Percentiles rank a stretch among this genome's conserved stretches.
Evolutionary conservation across 2,329 filamentous ascomycete species (phyloP).

Genomic region (Trichoderma sp.): DNA sequence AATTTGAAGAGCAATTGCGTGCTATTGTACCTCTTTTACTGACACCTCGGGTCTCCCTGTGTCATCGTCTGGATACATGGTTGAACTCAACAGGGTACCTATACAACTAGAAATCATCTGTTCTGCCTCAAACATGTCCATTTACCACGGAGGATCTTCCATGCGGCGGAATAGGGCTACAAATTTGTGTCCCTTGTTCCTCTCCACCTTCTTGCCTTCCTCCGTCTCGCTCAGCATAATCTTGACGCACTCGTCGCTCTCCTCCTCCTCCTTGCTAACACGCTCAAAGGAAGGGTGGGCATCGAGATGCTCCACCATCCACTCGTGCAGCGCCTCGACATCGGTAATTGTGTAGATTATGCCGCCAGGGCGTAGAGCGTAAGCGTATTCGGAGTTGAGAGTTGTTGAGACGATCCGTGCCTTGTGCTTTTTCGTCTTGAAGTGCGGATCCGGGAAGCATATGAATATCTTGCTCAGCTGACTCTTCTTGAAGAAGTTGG

Average conservation of each 20-base stretch:
- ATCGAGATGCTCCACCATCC: slow-evolving; percentile 89
- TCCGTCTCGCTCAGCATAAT: slow-evolving; percentile 86
- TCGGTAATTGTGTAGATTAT: slow-evolving; percentile 96
- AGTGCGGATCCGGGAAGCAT: slow-evolving; percentile 97
- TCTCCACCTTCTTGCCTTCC: slow-evolving; percentile 93
- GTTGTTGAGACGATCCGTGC: slow-evolving; percentile 88
- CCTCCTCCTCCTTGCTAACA: slow-evolving; percentile 66
- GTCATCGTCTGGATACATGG: not conserved
- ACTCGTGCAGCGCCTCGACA: slow-evolving; percentile 88
- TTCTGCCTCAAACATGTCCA: not conserved
- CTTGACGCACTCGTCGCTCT: slow-evolving; percentile 69
- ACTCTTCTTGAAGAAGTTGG: slow-evolving; percentile 84
- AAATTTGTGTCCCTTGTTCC: slow-evolving; percentile 89
- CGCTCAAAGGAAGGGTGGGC: slow-evolving; percentile 78
- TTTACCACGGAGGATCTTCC: slow-evolving; percentile 76
- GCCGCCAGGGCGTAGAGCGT: slow-evolving; percentile 78
- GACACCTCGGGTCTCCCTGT: not conserved
- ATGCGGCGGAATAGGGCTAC: slow-evolving; percentile 83
- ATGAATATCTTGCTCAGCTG: slow-evolving; percentile 93
- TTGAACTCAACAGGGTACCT: not conserved
- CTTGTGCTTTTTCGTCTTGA: slow-evolving; percentile 97
- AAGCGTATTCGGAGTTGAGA: slow-evolving; percentile 91
- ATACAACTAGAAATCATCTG: not conserved
- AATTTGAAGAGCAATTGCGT: not conserved
- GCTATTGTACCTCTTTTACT: too few species aligned